A percentile compares a stretch with the other conserved stretches of the same genome.
phyloP scores from a whole-genome alignment of 768 basidiomycete genomes.

The Sutorius australiensis region DNA sequence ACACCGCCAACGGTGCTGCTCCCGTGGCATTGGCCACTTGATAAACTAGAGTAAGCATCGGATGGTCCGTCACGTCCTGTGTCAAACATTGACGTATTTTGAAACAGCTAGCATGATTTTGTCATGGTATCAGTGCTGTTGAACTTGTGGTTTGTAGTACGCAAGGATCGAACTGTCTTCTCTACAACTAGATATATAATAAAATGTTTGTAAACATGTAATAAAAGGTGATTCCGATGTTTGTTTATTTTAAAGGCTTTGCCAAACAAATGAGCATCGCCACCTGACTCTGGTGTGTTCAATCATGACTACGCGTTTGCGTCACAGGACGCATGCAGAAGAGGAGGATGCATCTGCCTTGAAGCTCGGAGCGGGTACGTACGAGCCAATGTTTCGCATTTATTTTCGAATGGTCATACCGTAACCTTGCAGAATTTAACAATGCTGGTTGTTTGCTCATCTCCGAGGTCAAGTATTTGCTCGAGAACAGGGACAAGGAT shows the following conservation, averaged over 20 bases:
- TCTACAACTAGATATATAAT: constrained; percentile 32
- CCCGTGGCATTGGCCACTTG: constrained; percentile 26
- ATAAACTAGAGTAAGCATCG: constrained; percentile 21
- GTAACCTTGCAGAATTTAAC: constrained; percentile 65
- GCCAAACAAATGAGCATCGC: constrained; percentile 43
- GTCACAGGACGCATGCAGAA: constrained; percentile 63
- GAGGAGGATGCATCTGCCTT: constrained; percentile 85
- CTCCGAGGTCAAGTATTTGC: constrained; percentile 86
- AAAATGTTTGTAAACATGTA: constrained; percentile 38
- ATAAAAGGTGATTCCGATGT: constrained; percentile 19
- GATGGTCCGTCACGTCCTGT: neutral
- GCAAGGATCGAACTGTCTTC: constrained; percentile 21
- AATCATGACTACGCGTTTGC: constrained; percentile 52
- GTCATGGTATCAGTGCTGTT: constrained; percentile 29
- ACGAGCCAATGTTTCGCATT: no score
- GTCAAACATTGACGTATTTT: constrained; percentile 1
- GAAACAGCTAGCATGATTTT: constrained; percentile 19
- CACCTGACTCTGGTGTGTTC: no score
- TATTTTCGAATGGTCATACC: neutral
- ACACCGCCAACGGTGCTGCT: constrained; percentile 9
- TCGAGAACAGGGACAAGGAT: constrained; percentile 84
- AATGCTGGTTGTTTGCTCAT: constrained; percentile 88
- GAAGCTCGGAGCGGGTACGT: constrained; percentile 71
- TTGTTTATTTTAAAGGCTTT: constrained; percentile 30
- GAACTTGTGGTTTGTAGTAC: constrained; percentile 25